These are phyloP conservation scores for Globisporangium mamillatum DNA, from an alignment of 352 stramenopile genomes.

Conservation along the genomic window DNA sequence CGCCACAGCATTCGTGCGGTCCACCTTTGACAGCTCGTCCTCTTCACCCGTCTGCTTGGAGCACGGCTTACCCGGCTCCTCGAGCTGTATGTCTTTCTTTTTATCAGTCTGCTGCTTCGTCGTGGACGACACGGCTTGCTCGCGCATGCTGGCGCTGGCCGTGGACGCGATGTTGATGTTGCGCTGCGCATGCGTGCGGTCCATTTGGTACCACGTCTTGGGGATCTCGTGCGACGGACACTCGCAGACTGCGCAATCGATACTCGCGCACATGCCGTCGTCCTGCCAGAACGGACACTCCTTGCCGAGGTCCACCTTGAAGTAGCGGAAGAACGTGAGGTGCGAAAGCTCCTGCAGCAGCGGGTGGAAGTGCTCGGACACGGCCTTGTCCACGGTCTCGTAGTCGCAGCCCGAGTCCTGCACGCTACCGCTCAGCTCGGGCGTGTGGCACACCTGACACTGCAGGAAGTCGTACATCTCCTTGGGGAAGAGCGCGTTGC, in stretches of 20 bases:
- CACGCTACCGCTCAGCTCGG: constrained; percentile 77
- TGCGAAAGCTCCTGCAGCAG: constrained; percentile 73
- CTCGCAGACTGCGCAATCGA: constrained; percentile 88
- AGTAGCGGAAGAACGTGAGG: constrained; percentile 92
- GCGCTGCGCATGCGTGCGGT: constrained; percentile 33
- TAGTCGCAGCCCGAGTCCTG: constrained; percentile 84
- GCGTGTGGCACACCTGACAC: constrained; percentile 79
- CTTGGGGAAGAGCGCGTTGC: constrained; percentile 40
- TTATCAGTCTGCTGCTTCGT: not conserved
- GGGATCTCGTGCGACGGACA: constrained; percentile 88
- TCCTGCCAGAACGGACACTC: constrained; percentile 90
- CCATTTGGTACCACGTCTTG: constrained; percentile 67
- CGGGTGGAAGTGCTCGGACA: constrained; percentile 79
- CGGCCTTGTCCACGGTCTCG: constrained; percentile 81
- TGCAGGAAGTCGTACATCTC: constrained; percentile 79
- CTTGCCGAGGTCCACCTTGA: constrained; percentile 90
- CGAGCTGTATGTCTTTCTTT: constrained; percentile 13
- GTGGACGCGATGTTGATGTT: not conserved
- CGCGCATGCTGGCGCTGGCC: not conserved
- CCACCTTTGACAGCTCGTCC: constrained; percentile 61
- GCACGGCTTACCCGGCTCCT: constrained; percentile 40
- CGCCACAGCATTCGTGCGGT: constrained; percentile 68
- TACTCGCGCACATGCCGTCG: constrained; percentile 88
- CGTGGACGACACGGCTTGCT: not conserved
- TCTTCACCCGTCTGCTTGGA: constrained; percentile 70